Conservation (phyloP, 1,284 basidiomycete species). For the Omphalotus olearius region DNA sequence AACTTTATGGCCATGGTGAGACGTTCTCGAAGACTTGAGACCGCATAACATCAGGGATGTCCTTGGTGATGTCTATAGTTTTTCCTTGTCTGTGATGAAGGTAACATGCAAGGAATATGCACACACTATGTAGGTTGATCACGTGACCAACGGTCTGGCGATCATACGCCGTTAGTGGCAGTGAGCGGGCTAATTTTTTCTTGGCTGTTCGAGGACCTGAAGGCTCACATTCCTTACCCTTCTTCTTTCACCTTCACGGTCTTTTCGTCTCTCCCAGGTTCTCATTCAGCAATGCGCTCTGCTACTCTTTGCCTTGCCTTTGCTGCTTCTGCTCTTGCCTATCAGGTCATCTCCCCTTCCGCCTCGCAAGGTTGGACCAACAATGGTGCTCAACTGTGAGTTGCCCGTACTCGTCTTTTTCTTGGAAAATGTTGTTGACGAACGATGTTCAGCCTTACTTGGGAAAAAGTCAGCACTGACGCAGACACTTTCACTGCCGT, state of each 20-base stretch:
- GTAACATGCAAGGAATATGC: no score
- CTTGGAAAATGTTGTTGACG: neutral
- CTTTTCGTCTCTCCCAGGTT: conserved; percentile 7
- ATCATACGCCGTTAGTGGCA: no score
- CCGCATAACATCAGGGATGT: no score
- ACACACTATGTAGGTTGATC: no score
- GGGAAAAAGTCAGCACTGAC: conserved; percentile 66
- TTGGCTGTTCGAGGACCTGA: neutral
- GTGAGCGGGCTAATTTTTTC: neutral
- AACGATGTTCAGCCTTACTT: conserved; percentile 36
- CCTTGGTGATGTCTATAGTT: no score
- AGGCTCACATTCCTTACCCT: neutral
- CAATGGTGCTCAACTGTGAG: conserved; percentile 46
- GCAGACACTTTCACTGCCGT: conserved; percentile 62
- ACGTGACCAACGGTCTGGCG: no score
- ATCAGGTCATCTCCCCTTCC: conserved; percentile 54
- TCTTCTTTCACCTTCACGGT: conserved; percentile 16
- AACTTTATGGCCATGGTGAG: neutral
- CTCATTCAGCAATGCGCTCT: conserved; percentile 35
- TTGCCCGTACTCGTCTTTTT: neutral
- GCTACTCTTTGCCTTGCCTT: conserved; percentile 43
- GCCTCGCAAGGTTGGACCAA: conserved; percentile 52
- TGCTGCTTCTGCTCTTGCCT: conserved; percentile 55
- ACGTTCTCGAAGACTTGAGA: neutral
- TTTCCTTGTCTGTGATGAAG: no score